Evolutionary conservation across 1,139 yeast genomes (phyloP), one percentile per base, ranked within the genome.

Genomic region (Blastobotrys capitulatus): DNA sequence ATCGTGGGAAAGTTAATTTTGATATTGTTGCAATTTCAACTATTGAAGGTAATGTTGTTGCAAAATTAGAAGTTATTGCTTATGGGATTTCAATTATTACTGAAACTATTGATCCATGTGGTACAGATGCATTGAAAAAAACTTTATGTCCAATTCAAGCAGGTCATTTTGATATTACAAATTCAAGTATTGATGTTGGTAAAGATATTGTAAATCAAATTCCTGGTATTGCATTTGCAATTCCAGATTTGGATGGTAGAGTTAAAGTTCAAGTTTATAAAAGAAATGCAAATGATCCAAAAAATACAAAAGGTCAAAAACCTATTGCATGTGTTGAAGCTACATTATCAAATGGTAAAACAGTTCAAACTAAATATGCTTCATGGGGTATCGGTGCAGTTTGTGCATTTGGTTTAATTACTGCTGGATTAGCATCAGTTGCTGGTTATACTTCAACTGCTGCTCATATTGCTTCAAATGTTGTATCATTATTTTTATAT

Each of bases 371-470:
- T 29, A 82, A 82, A 62, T 89, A 87, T 59, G 98, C 96, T 5
- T 79, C 96, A 8, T 94, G 98, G 98, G 96, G 96, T 22, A 86
- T 92, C 59, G 97, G 97, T 6, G 94, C 90, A 18, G 78, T 92
- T 42, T 80, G 96, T 2, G 95, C 96, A 45, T 67, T 87, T 44
- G 97, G 97, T 54, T 78, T 92, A 40, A 68, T 89, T 48, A 83
- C 94, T 6, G 86, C 97, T 1, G 96, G 96, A 42, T 78, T 87
- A 47, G 81, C 88, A 42, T 87, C 96, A 0, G 82, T 89, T 39
- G 77, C 84, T 60, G 97, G 97, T 10, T 94, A 90, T 65, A 82
- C 95, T 32, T 81, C 83, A 55, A 90, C 98, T 1, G 96, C 98
- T 8, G 94, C 97, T 2, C 98, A 92, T 66, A 90, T 92, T 66